Base-by-base conservation (phyloP, 2,329 filamentous ascomycete species). In the Alternaria sp. region DNA sequence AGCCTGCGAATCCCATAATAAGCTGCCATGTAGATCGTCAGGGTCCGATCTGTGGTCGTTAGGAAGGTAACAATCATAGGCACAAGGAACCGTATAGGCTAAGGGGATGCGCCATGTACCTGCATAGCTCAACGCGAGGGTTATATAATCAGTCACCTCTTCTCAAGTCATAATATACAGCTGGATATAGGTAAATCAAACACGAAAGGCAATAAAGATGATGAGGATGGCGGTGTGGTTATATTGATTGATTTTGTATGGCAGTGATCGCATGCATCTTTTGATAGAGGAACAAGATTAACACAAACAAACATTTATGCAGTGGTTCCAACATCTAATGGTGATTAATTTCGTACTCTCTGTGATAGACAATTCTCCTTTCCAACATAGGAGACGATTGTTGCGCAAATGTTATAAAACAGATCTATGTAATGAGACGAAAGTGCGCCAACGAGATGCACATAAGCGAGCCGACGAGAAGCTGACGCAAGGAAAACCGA, bases 391-490 rank as follows among this genome's bases (percentile, higher is more conserved):
- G 46, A 56, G 18, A 56, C 11, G 25, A 25, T 11, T 55, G 20
- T 30, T 40, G 59, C 43, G 41, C 46, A 4, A 50, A 51, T 49
- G 28, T 49, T 50, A 36, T 34, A 41, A 48, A 16, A 40, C 27
- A 54, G 28, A 12, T 61, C 59, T 61, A 61, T 58, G 49, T 48
- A 22, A 44, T 20, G 46, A 22, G 30, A 50, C 54, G 55, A 36
- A 22, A 36, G 41, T 46, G 22, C 61, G 54, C 44, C 58, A 28
- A 52, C 12, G 28, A 36, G 28, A 55, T 57, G 58, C 58, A 52
- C 49, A 22, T 25, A 10, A 44, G 40, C 20, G 48, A 53, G 60
- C 38, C 22, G 48, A 48, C 27, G 34, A 30, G 46, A 51, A 60
- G 48, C 16, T 40, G 46, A 54, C 46, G 11, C 44, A 58, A 56